Conservation (phyloP, 139 green algal genomes). For the Mesostigma viride region DNA sequence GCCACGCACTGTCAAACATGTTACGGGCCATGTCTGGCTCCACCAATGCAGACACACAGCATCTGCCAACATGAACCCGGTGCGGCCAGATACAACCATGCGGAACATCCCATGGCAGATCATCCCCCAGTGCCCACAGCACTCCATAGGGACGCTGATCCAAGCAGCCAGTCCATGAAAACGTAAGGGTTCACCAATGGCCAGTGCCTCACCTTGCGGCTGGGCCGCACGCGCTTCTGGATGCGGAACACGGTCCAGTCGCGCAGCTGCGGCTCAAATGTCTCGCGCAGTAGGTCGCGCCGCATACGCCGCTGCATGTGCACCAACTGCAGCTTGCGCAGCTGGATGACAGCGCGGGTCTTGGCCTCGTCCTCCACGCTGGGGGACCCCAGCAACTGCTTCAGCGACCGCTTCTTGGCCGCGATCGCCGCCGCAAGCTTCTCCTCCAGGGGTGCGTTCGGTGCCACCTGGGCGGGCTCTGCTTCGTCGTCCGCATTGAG, state of each 20-base stretch:
- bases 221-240: neutral
- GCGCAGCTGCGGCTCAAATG: neutral
- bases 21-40: no score
- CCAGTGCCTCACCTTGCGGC: neutral
- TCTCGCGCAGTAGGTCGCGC: neutral
- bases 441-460: no score
- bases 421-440: no score
- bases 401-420: no score
- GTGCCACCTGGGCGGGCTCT: no score
- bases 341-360: constrained; percentile 11
- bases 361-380: neutral
- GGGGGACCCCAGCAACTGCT: no score
- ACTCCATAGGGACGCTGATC: neutral
- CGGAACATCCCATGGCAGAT: no score
- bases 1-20: no score
- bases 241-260: constrained; percentile 6
- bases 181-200: neutral
- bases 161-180: neutral
- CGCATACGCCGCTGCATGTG: constrained; percentile 10
- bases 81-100: no score
- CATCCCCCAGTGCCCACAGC: constrained; percentile 7
- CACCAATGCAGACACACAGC: no score
- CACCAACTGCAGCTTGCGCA: constrained; percentile 23
- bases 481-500: no score
- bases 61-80: no score